Conservation (phyloP, 257 asterid species). For the Solanum ossicruentum region DNA sequence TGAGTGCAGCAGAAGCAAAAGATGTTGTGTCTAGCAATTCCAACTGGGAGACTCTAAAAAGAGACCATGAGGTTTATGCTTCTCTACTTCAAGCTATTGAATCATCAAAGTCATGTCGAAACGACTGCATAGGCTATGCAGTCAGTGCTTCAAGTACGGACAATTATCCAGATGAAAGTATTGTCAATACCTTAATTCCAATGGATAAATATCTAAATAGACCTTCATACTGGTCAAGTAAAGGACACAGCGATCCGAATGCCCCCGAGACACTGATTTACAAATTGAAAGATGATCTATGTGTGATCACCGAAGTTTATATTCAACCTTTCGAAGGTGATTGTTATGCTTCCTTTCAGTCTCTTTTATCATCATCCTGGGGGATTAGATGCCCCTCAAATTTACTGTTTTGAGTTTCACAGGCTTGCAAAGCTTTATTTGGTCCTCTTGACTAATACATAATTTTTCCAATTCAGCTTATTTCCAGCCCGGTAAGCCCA, state of each 20-base stretch:
- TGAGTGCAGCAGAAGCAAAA: not conserved
- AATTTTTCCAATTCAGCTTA: slow-evolving; percentile 33
- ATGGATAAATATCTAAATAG: slow-evolving; percentile 32
- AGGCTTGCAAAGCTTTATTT: not conserved
- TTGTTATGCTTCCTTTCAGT: not conserved
- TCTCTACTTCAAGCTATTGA: slow-evolving; percentile 47
- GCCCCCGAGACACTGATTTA: slow-evolving; percentile 69
- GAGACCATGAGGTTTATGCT: slow-evolving; percentile 50
- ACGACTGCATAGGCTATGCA: slow-evolving; percentile 51
- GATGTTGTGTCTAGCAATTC: slow-evolving; percentile 18
- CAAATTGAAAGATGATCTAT: slow-evolving; percentile 45
- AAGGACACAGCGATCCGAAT: slow-evolving; percentile 55
- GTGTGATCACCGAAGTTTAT: slow-evolving; percentile 58
- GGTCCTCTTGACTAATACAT: not conserved
- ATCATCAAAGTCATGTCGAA: slow-evolving; percentile 25
- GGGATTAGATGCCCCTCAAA: not conserved
- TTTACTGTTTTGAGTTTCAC: not conserved
- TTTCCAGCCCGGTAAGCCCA: slow-evolving; percentile 50
- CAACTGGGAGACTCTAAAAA: slow-evolving; percentile 25
- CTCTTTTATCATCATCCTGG: not conserved
- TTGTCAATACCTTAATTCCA: slow-evolving; percentile 54
- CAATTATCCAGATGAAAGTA: slow-evolving; percentile 63
- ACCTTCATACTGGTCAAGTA: slow-evolving; percentile 88
- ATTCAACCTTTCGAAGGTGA: slow-evolving; percentile 83
- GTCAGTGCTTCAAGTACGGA: slow-evolving; percentile 85